Conservation (phyloP, 306 rosid species). For the Begonia fuchsioides region DNA sequence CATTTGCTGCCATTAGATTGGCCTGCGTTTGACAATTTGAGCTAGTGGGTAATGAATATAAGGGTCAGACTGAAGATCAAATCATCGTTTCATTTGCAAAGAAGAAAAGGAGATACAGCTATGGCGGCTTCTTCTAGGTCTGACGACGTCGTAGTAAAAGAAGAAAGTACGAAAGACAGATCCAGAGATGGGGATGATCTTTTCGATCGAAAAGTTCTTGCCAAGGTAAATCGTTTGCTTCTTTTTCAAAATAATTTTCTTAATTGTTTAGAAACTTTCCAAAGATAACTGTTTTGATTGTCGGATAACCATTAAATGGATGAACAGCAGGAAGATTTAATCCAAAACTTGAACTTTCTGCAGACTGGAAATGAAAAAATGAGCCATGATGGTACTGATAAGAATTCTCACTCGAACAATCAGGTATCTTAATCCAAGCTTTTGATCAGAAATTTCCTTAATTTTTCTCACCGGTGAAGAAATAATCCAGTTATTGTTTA, state of each 20-base stretch:
- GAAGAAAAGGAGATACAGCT: background rate
- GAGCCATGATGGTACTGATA: constrained; percentile 3
- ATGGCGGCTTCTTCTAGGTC: background rate
- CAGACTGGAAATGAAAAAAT: constrained; percentile 12
- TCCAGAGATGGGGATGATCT: constrained; percentile 8
- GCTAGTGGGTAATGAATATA: background rate
- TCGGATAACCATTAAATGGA: background rate
- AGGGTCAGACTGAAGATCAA: background rate
- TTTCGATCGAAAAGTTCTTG: constrained; percentile 12
- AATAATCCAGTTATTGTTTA: no score
- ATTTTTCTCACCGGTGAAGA: no score
- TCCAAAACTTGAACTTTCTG: background rate
- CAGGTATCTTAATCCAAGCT: background rate
- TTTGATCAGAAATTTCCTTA: no score
- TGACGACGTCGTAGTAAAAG: background rate
- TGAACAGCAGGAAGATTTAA: background rate
- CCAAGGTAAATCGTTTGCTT: constrained; percentile 20
- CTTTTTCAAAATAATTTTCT: background rate
- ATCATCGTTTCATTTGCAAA: constrained; percentile 2
- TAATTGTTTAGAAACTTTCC: no score
- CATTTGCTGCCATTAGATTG: background rate
- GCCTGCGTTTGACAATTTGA: constrained; percentile 21
- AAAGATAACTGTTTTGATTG: no score
- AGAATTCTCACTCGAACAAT: constrained; percentile 8
- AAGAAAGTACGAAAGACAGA: constrained; percentile 7